Evolutionary conservation across 1,139 yeast species (phyloP), one percentile per base, ranked within the genome.

Genomic region (Lodderomyces parapsilosis): DNA sequence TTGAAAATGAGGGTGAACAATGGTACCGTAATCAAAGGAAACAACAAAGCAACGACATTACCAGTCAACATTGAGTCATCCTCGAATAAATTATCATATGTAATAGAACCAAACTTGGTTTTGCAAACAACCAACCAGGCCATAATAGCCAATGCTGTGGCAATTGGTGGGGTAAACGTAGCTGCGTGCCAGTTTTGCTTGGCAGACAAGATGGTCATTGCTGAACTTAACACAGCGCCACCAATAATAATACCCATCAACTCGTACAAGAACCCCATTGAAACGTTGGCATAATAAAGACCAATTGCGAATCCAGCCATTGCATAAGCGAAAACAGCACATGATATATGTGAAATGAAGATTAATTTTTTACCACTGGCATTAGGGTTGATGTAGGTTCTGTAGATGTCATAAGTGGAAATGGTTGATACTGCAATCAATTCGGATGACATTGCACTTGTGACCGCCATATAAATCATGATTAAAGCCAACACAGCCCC

Each of bases 21-120:
- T 11, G 95, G 91, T 43, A 83, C 71, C 46, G 83, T 71, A 15
- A 90, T 62, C 27, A 78, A 56, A n/a, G 96, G 96, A 1, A 90
- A 76, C 43, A 82, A 71, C 48, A 90, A 68, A 0, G 96, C 93
- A 42, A 87, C 89, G 38, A 87, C 80, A 58, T 88, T 89, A 46
- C 96, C 96, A 2, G 86, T 82, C 49, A 88, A 73, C 95, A 87
- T 87, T 24, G 96, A 84, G 59, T 85, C 76, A 59, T 87, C 93
- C 50, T 76, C 76, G 49, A 89, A 88, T 18, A 95, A 79, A 39
- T 82, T 83, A 34, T 66, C 78, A 40, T 86, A 81, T 25, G 77
- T 79, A 36, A 83, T 66, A 0, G 67, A 48, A 17, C 83, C 83
- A 49, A 71, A 76, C 48, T 75, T 62, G 15, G 68, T 67, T 56